phyloP scores from a whole-genome alignment of 306 rosid genomes.

The Gastrolobium bilobum region DNA sequence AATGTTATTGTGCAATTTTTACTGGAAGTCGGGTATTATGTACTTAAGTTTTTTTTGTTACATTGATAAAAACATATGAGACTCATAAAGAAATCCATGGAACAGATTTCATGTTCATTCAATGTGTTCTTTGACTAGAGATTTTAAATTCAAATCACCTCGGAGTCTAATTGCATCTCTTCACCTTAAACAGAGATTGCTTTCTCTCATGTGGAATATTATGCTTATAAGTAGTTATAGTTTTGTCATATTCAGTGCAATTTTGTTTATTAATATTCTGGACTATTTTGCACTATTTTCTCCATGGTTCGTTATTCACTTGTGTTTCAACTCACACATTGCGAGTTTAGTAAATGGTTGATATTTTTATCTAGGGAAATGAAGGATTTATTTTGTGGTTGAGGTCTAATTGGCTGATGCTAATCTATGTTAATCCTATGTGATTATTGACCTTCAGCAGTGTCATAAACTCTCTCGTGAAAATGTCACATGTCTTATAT shows the following conservation, averaged over 20 bases:
- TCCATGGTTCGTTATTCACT: not conserved
- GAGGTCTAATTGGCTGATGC: not conserved
- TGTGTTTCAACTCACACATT: not conserved
- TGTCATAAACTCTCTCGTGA: not conserved
- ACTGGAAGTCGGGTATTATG: not conserved
- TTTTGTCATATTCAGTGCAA: too few relatives aligned
- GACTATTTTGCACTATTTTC: not conserved
- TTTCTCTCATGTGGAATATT: not conserved
- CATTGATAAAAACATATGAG: not conserved
- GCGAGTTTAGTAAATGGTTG: not conserved
- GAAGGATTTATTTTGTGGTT: not conserved
- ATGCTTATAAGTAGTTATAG: not conserved
- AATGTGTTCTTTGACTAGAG: not conserved
- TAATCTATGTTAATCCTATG: not conserved
- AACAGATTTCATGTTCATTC: not conserved
- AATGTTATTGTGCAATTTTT: not conserved
- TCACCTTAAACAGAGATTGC: not conserved
- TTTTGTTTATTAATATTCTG: not conserved
- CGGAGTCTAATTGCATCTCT: not conserved
- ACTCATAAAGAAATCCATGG: not conserved
- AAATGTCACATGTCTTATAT: not conserved
- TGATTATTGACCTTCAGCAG: not conserved
- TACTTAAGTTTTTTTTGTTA: not conserved
- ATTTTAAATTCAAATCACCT: not conserved
- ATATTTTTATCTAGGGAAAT: too few relatives aligned